These are phyloP conservation scores for Aspergillus bridgeri DNA, from an alignment of 495 filamentous ascomycete species.

Conservation along the genomic window DNA sequence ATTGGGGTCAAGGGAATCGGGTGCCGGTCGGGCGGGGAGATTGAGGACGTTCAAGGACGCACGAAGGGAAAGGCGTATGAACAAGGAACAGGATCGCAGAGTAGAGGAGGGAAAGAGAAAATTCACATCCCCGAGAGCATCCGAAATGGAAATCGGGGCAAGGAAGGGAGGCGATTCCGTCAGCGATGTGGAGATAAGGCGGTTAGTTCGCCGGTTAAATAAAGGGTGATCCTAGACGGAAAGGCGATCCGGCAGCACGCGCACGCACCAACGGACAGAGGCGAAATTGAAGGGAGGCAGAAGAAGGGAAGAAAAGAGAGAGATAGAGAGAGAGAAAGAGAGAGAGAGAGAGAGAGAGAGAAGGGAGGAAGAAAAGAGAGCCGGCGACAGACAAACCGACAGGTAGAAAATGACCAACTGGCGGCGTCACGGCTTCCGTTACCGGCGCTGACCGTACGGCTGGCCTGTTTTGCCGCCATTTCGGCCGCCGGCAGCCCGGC, in stretches of 20 bases:
- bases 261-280: neutral
- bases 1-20: constrained; percentile 20
- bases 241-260: neutral
- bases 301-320: constrained; percentile 1
- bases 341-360: constrained; percentile 22
- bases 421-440: no score
- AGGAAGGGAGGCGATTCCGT: neutral
- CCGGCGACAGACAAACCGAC: no score
- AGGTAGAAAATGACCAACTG: no score
- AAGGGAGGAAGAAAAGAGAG: constrained; percentile 16
- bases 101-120: neutral
- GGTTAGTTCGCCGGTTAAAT: neutral
- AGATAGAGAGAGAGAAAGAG: constrained; percentile 8
- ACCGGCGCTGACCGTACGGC: no score
- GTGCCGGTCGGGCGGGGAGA: neutral
- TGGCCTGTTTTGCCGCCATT: no score
- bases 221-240: neutral
- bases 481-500: no score
- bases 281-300: constrained; percentile 2
- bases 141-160: neutral
- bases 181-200: neutral
- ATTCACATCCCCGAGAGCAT: neutral
- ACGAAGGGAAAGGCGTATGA: no score
- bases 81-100: neutral
- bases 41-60: neutral